A percentile compares a stretch with the other conserved stretches of the same genome.
Conservation (phyloP, 176 grass and related monocot species). For the Puccinellia tenuiflora region DNA sequence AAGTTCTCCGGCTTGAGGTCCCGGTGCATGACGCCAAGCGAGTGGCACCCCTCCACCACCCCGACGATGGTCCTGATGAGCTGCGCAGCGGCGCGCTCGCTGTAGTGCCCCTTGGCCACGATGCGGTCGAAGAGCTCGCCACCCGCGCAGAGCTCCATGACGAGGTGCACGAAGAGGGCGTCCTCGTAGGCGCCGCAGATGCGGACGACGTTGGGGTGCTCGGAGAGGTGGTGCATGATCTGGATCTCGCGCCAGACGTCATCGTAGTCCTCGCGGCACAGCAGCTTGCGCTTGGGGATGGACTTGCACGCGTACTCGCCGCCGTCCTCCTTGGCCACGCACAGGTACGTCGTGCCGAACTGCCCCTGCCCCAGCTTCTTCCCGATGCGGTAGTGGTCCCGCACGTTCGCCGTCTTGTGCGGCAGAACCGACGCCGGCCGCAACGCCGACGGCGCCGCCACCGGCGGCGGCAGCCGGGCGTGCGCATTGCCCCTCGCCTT, state of each 20-base stretch:
- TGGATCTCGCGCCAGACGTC: conserved; percentile 99
- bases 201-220: conserved; percentile 86
- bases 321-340: conserved; percentile 65
- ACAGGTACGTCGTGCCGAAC: conserved; percentile 95
- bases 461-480: conserved; percentile 26
- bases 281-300: conserved; percentile 94
- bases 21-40: conserved; percentile 91
- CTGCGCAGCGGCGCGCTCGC: conserved; percentile 75
- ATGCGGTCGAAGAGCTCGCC: conserved; percentile 97
- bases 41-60: conserved; percentile 87
- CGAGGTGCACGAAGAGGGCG: conserved; percentile 82
- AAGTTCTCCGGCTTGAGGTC: conserved; percentile 99
- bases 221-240: conserved; percentile 97
- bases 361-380: conserved; percentile 98
- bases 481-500: conserved; percentile 30
- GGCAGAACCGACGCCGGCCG: conserved; percentile 68
- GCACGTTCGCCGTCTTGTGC: conserved; percentile 78
- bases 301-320: conserved; percentile 88
- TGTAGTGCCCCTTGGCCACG: conserved; percentile 81
- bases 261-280: conserved; percentile 94
- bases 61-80: conserved; percentile 84
- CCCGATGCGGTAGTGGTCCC: conserved; percentile 86
- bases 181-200: conserved; percentile 84
- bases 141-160: conserved; percentile 95
- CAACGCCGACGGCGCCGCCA: conserved; percentile 25